Conservation (phyloP, 345 rosid species). For the Gossypium bickii region DNA sequence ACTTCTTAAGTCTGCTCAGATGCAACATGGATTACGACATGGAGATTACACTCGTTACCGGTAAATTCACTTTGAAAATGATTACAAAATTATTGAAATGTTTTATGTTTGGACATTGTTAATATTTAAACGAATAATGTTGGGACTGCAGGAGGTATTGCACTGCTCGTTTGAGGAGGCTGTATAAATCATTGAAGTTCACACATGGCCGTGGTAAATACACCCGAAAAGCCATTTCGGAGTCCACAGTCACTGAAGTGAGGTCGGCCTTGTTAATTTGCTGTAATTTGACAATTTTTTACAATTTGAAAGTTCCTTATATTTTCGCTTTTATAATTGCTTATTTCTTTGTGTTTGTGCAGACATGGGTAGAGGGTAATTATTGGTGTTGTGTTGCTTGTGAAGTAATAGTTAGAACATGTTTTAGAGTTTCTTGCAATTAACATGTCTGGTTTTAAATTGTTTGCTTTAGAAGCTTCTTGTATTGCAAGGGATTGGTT, state of each 20-base stretch:
- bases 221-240: slow-evolving; percentile 57
- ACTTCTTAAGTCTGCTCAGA: slow-evolving; percentile 83
- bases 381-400: neutral
- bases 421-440: neutral
- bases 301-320: neutral
- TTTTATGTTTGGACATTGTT: neutral
- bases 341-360: neutral
- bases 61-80: slow-evolving; percentile 26
- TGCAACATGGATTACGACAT: slow-evolving; percentile 97
- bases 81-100: neutral
- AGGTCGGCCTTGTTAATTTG: slow-evolving; percentile 41
- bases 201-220: slow-evolving; percentile 96
- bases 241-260: slow-evolving; percentile 86
- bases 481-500: neutral
- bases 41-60: slow-evolving; percentile 91
- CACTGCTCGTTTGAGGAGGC: slow-evolving; percentile 89
- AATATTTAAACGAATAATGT: slow-evolving; percentile 18
- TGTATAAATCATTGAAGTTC: slow-evolving; percentile 86
- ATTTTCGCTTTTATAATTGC: neutral
- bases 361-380: neutral
- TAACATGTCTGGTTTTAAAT: neutral
- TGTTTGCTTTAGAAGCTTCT: neutral
- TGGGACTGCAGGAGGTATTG: slow-evolving; percentile 76
- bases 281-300: neutral
- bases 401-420: neutral